These are phyloP conservation scores for Boletus rubroflammeus DNA, from an alignment of 768 basidiomycete genomes.

Conservation along the genomic window DNA sequence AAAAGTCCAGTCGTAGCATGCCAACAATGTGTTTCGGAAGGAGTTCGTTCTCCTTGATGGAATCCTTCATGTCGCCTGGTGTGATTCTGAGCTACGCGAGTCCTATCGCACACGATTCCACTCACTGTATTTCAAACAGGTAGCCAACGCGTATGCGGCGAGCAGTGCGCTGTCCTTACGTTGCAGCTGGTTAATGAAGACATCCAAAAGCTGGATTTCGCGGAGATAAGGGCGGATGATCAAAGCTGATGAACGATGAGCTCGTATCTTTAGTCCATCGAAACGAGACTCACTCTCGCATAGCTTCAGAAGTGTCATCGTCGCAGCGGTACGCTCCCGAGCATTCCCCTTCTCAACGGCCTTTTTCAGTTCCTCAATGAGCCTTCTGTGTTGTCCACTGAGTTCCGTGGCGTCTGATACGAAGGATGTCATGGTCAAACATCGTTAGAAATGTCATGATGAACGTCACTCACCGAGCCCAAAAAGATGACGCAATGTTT, in stretches of 20 bases:
- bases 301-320: constrained; percentile 20
- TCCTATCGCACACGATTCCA: background rate
- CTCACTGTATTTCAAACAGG: constrained; percentile 18
- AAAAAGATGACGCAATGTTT: constrained; percentile 10
- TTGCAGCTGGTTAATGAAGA: constrained; percentile 16
- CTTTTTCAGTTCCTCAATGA: constrained; percentile 11
- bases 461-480: constrained; percentile 13
- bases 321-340: constrained; percentile 23
- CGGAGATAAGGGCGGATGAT: constrained; percentile 8
- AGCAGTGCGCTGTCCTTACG: constrained; percentile 16
- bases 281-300: constrained; percentile 14
- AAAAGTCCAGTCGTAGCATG: constrained; percentile 25
- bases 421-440: background rate
- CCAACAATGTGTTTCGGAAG: constrained; percentile 18
- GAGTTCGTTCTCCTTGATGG: constrained; percentile 2
- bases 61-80: constrained; percentile 14
- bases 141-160: constrained; percentile 19
- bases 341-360: background rate
- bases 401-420: constrained; percentile 7
- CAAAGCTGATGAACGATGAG: constrained; percentile 6
- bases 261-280: background rate
- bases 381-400: background rate
- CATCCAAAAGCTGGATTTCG: constrained; percentile 2
- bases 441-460: background rate
- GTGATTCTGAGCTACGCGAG: background rate